These are phyloP conservation scores for Colletotrichum melonis DNA, from an alignment of 2,329 filamentous ascomycete genomes.

Conservation along the genomic window DNA sequence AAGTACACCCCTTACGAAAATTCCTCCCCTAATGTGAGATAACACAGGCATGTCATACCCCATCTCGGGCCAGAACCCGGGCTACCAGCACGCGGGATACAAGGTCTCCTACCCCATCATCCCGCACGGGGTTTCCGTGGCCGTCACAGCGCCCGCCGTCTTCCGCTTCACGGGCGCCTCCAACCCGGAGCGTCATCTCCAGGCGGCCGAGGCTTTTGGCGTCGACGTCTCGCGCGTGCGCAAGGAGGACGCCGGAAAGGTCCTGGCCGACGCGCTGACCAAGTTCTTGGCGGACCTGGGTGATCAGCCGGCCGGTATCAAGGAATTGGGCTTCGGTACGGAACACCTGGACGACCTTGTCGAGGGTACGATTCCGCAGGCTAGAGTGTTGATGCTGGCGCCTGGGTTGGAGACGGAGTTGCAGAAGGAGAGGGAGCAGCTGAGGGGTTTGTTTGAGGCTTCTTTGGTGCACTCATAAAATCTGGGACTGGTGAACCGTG, in stretches of 20 bases:
- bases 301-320: constrained; percentile 89
- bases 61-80: constrained; percentile 91
- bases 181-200: constrained; percentile 91
- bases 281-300: constrained; percentile 86
- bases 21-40: not conserved
- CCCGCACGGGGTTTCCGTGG: constrained; percentile 95
- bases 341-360: constrained; percentile 86
- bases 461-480: constrained; percentile 53
- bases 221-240: constrained; percentile 91
- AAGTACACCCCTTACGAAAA: not conserved
- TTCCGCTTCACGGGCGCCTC: constrained; percentile 93
- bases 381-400: constrained; percentile 89
- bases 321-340: constrained; percentile 81
- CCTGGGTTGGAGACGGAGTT: constrained; percentile 81
- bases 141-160: constrained; percentile 91
- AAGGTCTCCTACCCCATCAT: constrained; percentile 75
- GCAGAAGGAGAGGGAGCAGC: constrained; percentile 76
- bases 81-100: constrained; percentile 51
- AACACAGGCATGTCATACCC: constrained; percentile 92
- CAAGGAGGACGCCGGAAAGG: constrained; percentile 88
- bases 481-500: not conserved
- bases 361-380: constrained; percentile 94
- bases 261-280: constrained; percentile 84
- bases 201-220: constrained; percentile 90
- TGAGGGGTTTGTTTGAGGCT: constrained; percentile 75